Evolutionary conservation across 495 filamentous ascomycete species (phyloP).

Genomic region (Penicillium crystallinum): DNA sequence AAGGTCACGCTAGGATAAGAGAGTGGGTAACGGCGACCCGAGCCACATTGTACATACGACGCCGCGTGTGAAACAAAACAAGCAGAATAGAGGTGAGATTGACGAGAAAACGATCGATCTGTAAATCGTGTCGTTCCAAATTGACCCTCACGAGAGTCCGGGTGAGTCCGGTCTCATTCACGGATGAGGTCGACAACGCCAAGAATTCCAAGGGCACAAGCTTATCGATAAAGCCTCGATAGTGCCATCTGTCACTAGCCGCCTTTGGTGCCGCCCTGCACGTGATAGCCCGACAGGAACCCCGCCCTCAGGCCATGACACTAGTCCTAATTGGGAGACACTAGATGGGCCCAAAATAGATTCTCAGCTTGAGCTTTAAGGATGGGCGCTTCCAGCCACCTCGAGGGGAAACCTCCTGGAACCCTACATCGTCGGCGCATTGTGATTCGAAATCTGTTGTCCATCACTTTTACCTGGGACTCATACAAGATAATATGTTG

Average conservation of each 20-base stretch:
- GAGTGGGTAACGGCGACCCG: background rate
- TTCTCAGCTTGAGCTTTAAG: conserved; percentile 19
- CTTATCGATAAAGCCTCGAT: conserved; percentile 25
- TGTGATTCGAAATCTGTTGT: background rate
- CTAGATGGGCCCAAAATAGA: conserved; percentile 23
- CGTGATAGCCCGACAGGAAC: conserved; percentile 15
- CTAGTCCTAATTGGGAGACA: conserved; percentile 9
- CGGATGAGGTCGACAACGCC: conserved; percentile 3
- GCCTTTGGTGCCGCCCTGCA: background rate
- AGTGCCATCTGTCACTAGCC: background rate
- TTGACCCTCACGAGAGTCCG: background rate
- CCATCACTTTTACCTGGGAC: background rate
- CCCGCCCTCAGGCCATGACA: conserved; percentile 31
- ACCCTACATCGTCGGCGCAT: conserved; percentile 1
- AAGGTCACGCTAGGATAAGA: conserved; percentile 10
- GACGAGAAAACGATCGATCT: background rate
- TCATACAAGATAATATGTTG: background rate
- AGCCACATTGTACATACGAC: conserved; percentile 1
- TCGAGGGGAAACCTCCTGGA: conserved; percentile 22
- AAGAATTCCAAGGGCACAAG: background rate
- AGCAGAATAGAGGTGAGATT: background rate
- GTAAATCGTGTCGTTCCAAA: background rate
- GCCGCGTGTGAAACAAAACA: background rate
- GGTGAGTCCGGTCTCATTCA: background rate
- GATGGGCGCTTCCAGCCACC: conserved; percentile 28